Evolutionary conservation across 129 eudicot genomes (phyloP), one percentile per base, ranked within the genome.

Genomic region (Helianthus tuberosus): DNA sequence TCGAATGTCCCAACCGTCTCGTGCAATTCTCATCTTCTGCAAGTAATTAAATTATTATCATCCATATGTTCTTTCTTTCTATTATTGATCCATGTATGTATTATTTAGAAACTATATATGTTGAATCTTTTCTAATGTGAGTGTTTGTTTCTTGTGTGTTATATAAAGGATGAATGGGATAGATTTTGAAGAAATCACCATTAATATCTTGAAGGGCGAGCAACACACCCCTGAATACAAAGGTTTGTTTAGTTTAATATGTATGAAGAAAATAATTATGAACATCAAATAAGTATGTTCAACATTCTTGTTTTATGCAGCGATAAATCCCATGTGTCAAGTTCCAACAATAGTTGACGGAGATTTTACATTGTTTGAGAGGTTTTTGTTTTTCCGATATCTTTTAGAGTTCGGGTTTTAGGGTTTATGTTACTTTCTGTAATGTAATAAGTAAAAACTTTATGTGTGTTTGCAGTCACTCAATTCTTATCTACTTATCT

Each of bases 21-120:
- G 97, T 6, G 96, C 96, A 6, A 35, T 91, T 80, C 65, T 91
- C 59, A 75, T 89, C 41, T 91, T 91, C 83, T 88, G 92, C 92
- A 86, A 79, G 96, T 91, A 79, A 79, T 11, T 20, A 20, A 20
- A 20, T 65, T 36, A 25, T 27, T 15, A 61, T 61, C 36, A 32
- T 32, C 36, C 46, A 8, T 35, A 8, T 20, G 38, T 49, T 47
- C 46, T 6, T 9, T 70, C 11, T 6, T 9, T 70, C 11, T 6
- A 3, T 12, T 68, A 11, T 39, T 68, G 14, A 20, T 49, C 23
- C 0, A 20, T 20, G 23, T 20, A 20, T 20, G 5, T 16, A 4
- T 15, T 68, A 5, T 54, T 71, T 12, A 14, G 10, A 32, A 0
- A 5, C 32, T 35, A 16, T 15, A 32, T 35, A 16, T 15, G 61